These are phyloP conservation scores for Trapa incisa DNA, from an alignment of 345 rosid genomes.

Conservation along the genomic window DNA sequence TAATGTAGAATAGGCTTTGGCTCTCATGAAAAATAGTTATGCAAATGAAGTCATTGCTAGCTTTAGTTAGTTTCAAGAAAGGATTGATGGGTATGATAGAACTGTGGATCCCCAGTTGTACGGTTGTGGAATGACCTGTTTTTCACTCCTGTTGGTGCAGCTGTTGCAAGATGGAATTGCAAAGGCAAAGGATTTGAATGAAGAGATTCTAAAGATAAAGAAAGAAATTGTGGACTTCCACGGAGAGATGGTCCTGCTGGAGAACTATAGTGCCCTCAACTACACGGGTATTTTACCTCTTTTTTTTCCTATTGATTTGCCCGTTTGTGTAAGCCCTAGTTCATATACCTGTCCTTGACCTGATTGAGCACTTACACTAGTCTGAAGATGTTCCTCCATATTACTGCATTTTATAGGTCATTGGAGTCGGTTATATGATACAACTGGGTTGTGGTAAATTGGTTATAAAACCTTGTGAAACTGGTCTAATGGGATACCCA, in stretches of 20 bases:
- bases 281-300: slow-evolving; percentile 50
- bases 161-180: slow-evolving; percentile 65
- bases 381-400: too few species aligned
- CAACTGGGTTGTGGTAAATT: not conserved
- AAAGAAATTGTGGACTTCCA: slow-evolving; percentile 86
- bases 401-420: too few species aligned
- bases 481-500: not conserved
- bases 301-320: not conserved
- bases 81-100: not conserved
- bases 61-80: not conserved
- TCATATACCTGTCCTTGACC: too few species aligned
- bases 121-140: not conserved
- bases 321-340: too few species aligned
- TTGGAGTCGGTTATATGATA: too few species aligned
- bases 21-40: not conserved
- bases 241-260: slow-evolving; percentile 92
- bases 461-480: not conserved
- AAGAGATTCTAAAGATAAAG: slow-evolving; percentile 48
- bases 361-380: too few species aligned
- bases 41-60: not conserved
- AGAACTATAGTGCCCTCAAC: slow-evolving; percentile 92
- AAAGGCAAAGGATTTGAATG: slow-evolving; percentile 38
- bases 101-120: not conserved
- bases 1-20: not conserved
- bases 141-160: slow-evolving; percentile 22